Evolutionary conservation across 371 early-diverging fungal species (phyloP), one percentile per base, ranked within the genome.

Genomic region (Rhizopus arrhizus): DNA sequence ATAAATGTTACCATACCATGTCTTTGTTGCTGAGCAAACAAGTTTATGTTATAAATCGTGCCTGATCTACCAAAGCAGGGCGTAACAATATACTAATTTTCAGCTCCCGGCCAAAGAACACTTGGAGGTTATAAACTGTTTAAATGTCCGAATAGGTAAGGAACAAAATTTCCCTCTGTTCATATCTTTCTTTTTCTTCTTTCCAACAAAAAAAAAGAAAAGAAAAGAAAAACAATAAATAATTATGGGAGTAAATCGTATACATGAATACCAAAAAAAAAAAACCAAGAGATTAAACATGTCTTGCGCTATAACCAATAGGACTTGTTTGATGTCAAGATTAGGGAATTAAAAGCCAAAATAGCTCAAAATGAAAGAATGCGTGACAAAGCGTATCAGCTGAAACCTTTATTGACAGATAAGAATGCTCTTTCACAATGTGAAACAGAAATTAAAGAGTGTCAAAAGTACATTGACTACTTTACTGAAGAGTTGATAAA

Each of bases 401-500:
- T 94, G 73, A 83, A 84, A 15, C 66, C 80, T 33, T 74, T 87
- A 62, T 74, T 91, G 12, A 82, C 67, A 35, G 93, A 94, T 80
- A 73, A 70, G 13, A 86, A 83, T 52, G 86, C 83, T 29, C 69
- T 80, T 41, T 84, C 91, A 42, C 89, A 92, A 65, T 91, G 93
- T 68, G 90, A 95, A 66, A 78, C 81, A 52, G 86, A 89, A 61
- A 80, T 95, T 45, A 77, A 72, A 54, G 95, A 96, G 50, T 82
- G 88, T 36, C 88, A 92, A 66, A 88, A 88, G 65, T 89, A 91
- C 36, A 85, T 95, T 62, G 89, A 90, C 50, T 96, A 87, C 62
- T 84, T 97, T 60, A 84, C 87, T 16, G 78, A 75, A 43, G 90
- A 93, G 59, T 78, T 90, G 35, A 70, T 59, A 28, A 64, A 67